Percentiles rank a stretch among this genome's conserved stretches.
These are phyloP conservation scores for Tieghemostelium lacteum DNA, from an alignment of 78 protist species.

Conservation along the genomic window DNA sequence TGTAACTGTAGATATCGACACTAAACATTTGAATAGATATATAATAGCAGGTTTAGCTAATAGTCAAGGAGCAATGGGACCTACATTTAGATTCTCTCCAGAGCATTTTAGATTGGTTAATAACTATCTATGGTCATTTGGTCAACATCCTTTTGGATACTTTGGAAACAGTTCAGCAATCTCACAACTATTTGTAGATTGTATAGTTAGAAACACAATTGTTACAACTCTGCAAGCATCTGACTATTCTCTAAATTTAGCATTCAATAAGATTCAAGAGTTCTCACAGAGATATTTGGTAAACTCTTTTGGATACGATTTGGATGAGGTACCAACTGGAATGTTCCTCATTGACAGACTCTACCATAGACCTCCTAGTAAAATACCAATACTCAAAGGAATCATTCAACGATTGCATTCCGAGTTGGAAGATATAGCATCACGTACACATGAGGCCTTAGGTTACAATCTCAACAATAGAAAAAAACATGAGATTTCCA, in stretches of 20 bases:
- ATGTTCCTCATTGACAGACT: conserved; percentile 35
- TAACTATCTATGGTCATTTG: conserved; percentile 69
- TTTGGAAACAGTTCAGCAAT: conserved; percentile 28
- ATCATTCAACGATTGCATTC: conserved; percentile 26
- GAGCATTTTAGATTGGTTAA: conserved; percentile 31
- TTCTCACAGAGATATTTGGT: conserved; percentile 64
- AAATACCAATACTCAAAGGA: conserved; percentile 44
- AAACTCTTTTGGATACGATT: conserved; percentile 52
- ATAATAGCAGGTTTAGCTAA: conserved; percentile 50
- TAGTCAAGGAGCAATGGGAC: conserved; percentile 55
- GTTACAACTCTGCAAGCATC: conserved; percentile 40
- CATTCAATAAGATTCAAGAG: neutral
- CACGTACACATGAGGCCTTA: neutral
- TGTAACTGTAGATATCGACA: conserved; percentile 4
- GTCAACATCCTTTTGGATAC: conserved; percentile 55
- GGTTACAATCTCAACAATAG: neutral
- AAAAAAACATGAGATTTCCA: conserved; percentile 27
- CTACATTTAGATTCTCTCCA: conserved; percentile 40
- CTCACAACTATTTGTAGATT: conserved; percentile 58
- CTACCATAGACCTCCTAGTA: conserved; percentile 66
- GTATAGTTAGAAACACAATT: conserved; percentile 48
- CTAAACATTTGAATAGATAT: conserved; percentile 12
- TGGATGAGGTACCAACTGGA: conserved; percentile 22
- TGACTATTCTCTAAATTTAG: neutral
- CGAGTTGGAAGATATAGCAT: conserved; percentile 25